Evolutionary conservation across 768 basidiomycete genomes (phyloP), one percentile per base, ranked within the genome.

Genomic region (Lactarius evosmus): DNA sequence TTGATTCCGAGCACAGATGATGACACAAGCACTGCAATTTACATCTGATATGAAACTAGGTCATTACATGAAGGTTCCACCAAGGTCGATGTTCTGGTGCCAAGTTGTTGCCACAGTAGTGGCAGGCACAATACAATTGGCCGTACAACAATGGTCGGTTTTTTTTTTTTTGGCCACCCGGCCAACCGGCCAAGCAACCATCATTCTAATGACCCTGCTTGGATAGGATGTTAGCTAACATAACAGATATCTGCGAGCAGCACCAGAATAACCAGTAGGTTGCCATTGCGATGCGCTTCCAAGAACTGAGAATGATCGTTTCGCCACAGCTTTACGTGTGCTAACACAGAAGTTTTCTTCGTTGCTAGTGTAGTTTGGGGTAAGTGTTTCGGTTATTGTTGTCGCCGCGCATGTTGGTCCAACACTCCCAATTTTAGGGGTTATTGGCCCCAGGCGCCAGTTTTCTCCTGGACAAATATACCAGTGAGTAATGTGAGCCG

Each of bases 41-140:
- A 82, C 86, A 51, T 83, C 85, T 55, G 89, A 90, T 72, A 86
- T 90, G 73, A 91, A 90, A 74, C 80, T 90, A 22, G 88, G 89
- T 51, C 87, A 89, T 75, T 88, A 79, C 77, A 87, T 86, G 81
- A 82, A 86, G 76, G 78, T 89, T 34, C 84, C 86, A 25, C 68
- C 68, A 32, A 64, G 68, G 40, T 59, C 62, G 17, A 61, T 69
- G 66, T 69, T 69, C 51, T 69, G 62, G 62, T 67, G 68, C 66
- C 89, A 92, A 75, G 78, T 91, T 38, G 78, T 85, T 36, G 88
- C 84, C 11, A 74, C 73, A 30, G 66, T 75, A 16, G 72, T 91
- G 49, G 84, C 86, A 0, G 87, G 84, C 38, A 88, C 87, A 7
- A 82, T 83, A 12, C 87, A 88, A 69, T 77, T 89, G 5, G 84